These are phyloP conservation scores for Daldinia caldariorum DNA, from an alignment of 495 filamentous ascomycete genomes.

Conservation along the genomic window DNA sequence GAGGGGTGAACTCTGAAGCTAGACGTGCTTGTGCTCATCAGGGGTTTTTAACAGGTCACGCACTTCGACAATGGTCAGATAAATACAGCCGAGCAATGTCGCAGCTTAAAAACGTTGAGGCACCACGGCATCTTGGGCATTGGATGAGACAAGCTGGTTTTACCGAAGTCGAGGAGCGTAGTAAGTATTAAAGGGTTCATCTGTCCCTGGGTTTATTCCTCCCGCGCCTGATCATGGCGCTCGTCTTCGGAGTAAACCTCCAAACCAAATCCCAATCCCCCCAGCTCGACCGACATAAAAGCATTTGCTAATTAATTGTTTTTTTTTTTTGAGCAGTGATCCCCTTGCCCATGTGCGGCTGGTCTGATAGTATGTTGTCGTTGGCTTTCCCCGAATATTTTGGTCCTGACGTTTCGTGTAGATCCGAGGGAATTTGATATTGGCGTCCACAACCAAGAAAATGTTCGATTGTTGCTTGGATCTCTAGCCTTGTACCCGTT, in stretches of 20 bases:
- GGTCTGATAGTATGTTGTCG: constrained; percentile 70
- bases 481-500: constrained; percentile 72
- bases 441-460: constrained; percentile 68
- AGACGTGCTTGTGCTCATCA: constrained; percentile 12
- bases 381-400: not conserved
- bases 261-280: not conserved
- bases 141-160: constrained; percentile 76
- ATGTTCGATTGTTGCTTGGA: constrained; percentile 67
- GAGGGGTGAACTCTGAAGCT: constrained; percentile 21
- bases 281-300: not conserved
- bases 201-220: constrained; percentile 10
- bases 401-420: constrained; percentile 48
- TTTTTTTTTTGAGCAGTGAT: constrained; percentile 58
- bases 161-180: constrained; percentile 71
- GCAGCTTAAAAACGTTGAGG: constrained; percentile 74
- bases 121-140: constrained; percentile 68
- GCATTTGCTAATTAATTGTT: constrained; percentile 20
- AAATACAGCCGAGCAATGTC: constrained; percentile 73
- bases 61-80: constrained; percentile 77
- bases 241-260: constrained; percentile 4
- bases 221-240: not conserved
- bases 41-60: constrained; percentile 60
- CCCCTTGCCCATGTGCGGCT: constrained; percentile 75
- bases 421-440: constrained; percentile 70
- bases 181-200: constrained; percentile 25